A percentile compares a stretch with the other conserved stretches of the same genome.
These are phyloP conservation scores for Vitis hybrid DNA, from an alignment of 177 flowering plant genomes.

Conservation along the genomic window DNA sequence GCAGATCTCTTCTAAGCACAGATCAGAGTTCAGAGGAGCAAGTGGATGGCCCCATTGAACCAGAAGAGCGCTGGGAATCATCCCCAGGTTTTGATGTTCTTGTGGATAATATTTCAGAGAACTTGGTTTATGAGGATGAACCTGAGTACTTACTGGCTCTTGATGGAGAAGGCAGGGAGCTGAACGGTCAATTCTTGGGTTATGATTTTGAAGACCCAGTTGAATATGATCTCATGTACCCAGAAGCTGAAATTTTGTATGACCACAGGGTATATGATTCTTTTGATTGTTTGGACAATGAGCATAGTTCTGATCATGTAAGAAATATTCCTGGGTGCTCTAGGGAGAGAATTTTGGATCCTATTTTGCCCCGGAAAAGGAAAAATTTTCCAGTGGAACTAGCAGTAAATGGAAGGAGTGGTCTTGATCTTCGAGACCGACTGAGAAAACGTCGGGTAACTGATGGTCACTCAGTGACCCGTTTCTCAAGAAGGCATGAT, in stretches of 20 bases:
- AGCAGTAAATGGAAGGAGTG: slow-evolving; percentile 13
- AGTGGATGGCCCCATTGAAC: slow-evolving; percentile 31
- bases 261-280: slow-evolving; percentile 25
- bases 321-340: slow-evolving; percentile 16
- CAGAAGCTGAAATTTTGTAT: slow-evolving; percentile 23
- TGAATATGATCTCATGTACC: slow-evolving; percentile 29
- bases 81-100: slow-evolving; percentile 82
- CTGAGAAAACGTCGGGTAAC: slow-evolving; percentile 35
- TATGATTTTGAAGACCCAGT: slow-evolving; percentile 36
- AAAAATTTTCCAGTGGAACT: slow-evolving; percentile 24
- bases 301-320: slow-evolving; percentile 17
- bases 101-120: slow-evolving; percentile 51
- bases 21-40: slow-evolving; percentile 47
- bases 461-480: slow-evolving; percentile 13
- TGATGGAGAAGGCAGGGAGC: slow-evolving; percentile 31
- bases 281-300: slow-evolving; percentile 26
- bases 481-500: slow-evolving; percentile 25
- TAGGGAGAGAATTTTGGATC: slow-evolving; percentile 27
- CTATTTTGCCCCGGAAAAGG: slow-evolving; percentile 29
- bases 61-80: slow-evolving; percentile 64
- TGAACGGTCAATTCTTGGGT: slow-evolving; percentile 29
- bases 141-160: slow-evolving; percentile 29
- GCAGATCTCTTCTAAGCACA: slow-evolving; percentile 14
- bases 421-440: slow-evolving; percentile 45
- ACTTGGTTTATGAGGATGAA: slow-evolving; percentile 39